These are phyloP conservation scores for Gyromitra esculenta DNA, from an alignment of 2,329 filamentous ascomycete genomes.

Conservation along the genomic window DNA sequence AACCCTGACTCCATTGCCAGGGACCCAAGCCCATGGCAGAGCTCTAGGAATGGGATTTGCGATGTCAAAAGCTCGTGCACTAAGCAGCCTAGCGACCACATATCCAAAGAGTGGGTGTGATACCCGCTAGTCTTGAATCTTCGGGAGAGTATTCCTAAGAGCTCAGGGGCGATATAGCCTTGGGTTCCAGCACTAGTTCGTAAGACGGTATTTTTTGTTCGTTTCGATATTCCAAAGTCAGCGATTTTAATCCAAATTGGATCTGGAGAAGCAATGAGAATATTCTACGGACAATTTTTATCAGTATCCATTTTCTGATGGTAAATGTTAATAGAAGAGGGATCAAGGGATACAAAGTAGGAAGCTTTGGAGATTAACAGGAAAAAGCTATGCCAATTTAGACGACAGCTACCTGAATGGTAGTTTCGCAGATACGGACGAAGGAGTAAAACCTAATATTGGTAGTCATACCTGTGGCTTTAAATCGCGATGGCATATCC, in stretches of 20 bases:
- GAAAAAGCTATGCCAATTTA: not conserved
- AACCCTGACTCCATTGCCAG: not conserved
- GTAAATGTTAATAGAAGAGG: not conserved
- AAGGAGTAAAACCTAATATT: too few species aligned
- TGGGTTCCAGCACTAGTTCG: not conserved
- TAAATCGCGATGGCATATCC: not conserved
- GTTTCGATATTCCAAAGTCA: slow-evolving; percentile 6
- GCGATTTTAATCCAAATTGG: slow-evolving; percentile 16
- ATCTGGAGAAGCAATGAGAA: slow-evolving; percentile 1
- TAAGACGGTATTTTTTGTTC: not conserved
- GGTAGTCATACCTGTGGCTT: not conserved
- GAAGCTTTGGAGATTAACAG: not conserved
- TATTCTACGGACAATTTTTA: not conserved
- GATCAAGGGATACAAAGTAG: too few species aligned
- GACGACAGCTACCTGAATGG: not conserved
- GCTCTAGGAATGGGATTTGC: slow-evolving; percentile 2
- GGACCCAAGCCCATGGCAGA: not conserved
- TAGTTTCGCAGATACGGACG: not conserved
- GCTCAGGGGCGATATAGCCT: not conserved
- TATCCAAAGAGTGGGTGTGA: slow-evolving; percentile 1
- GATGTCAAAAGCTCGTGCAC: slow-evolving; percentile 2
- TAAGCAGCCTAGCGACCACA: slow-evolving; percentile 9
- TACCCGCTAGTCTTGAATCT: too few species aligned
- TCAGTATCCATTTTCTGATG: not conserved
- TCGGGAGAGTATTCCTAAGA: not conserved